Percentiles rank a stretch among this genome's conserved stretches.
Evolutionary conservation across 2,329 filamentous ascomycete species (phyloP).

Genomic region (Rutstroemia sp.): DNA sequence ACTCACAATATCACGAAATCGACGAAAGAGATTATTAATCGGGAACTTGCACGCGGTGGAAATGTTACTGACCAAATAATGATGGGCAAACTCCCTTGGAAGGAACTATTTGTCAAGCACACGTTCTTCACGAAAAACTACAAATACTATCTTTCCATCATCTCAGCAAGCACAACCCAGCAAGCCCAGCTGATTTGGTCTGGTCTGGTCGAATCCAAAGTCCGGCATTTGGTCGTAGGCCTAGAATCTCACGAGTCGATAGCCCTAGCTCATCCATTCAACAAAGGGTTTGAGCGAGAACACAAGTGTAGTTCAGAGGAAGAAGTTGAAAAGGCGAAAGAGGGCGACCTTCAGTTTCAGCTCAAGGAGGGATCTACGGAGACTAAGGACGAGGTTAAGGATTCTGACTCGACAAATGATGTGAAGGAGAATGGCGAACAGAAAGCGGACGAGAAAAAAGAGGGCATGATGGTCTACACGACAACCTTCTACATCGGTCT

Average conservation of each 20-base stretch:
- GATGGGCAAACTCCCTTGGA: constrained; percentile 70
- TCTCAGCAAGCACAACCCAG: constrained; percentile 73
- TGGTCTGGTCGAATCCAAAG: constrained; percentile 87
- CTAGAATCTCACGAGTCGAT: constrained; percentile 77
- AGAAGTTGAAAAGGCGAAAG: constrained; percentile 53
- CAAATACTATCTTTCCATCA: constrained; percentile 91
- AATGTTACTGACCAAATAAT: constrained; percentile 76
- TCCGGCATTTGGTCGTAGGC: constrained; percentile 75
- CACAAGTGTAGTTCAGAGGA: constrained; percentile 61
- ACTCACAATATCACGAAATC: constrained; percentile 91
- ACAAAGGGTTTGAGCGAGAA: constrained; percentile 80
- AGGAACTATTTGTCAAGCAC: constrained; percentile 81
- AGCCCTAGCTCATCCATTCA: constrained; percentile 80
- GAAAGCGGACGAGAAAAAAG: constrained; percentile 28
- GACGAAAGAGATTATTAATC: constrained; percentile 74
- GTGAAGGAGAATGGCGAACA: constrained; percentile 30
- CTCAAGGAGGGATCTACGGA: constrained; percentile 29
- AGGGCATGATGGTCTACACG: constrained; percentile 56
- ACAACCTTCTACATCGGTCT: constrained; percentile 93
- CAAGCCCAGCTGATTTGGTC: constrained; percentile 84
- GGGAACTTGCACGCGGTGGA: constrained; percentile 71
- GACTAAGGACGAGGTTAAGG: constrained; percentile 34
- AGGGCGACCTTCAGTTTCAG: constrained; percentile 55
- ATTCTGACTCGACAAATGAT: constrained; percentile 33
- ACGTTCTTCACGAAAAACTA: constrained; percentile 89